Evolutionary conservation across 2,329 filamentous ascomycete species (phyloP), one percentile per base, ranked within the genome.

Genomic region (Ophiocordyceps camponoti-rufipedis): DNA sequence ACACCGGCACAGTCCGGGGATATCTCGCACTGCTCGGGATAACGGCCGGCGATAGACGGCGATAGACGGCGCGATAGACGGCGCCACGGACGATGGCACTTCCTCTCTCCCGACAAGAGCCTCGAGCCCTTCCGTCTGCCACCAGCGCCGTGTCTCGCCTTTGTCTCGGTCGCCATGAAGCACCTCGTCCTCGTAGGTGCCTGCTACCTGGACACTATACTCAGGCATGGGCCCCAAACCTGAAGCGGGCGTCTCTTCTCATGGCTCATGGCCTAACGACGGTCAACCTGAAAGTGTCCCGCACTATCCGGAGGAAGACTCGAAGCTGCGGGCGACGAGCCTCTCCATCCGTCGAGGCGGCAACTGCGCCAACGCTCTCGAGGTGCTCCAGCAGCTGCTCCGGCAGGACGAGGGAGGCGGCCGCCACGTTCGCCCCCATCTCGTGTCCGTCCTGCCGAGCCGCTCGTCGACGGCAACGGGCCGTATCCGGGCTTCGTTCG

Each of bases 141-240:
- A 31, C 28, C 19, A 31, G 41, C 19, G n/a, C 14, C 33, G n/a
- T 38, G 33, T 12, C 14, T 14, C 31, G 10, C 31, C 31, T 3
- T 38, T 23, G 12, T 42, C 31, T 16, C 28, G n/a, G 12, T 9
- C 33, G 19, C 28, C 23, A 74, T 71, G 65, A 71, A 68, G 60
- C 71, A 75, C 51, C 65, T 85, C 49, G 63, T 83, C 44, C 71
- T 78, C 42, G 67, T 81, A 41, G 80, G 80, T 19, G 78, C 78
- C 28, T 80, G 78, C 52, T 84, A 84, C 61, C 62, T 83, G 35
- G 80, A 85, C 59, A 85, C 78, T 2, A 80, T 85, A 48, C 65
- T 83, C 39, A 78, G 69, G 78, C 23, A 23, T 23, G 23, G 3
- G 3, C 23, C 23, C 23, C 71, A 64, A 59, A 71, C 59, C 44